Percentiles rank a stretch among this genome's conserved stretches.
These are phyloP conservation scores for Mrakia frigida DNA, from an alignment of 768 basidiomycete genomes.

Conservation along the genomic window DNA sequence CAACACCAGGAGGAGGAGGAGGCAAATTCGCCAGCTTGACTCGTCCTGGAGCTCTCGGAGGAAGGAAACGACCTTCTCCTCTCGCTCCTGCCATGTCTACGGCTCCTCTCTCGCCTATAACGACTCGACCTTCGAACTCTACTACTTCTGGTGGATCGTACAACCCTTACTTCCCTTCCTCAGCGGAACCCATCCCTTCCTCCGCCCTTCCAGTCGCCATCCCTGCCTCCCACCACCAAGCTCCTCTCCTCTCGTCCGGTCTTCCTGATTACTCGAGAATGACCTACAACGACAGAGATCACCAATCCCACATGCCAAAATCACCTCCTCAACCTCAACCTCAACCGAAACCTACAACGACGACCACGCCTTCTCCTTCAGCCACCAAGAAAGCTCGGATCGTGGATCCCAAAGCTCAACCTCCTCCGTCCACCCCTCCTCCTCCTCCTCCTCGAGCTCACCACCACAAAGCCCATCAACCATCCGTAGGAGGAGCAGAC, in stretches of 20 bases:
- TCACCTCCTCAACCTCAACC: not conserved
- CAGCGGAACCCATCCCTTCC: not conserved
- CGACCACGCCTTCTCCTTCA: not conserved
- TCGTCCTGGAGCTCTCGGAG: constrained; percentile 4
- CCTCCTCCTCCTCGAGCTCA: not conserved
- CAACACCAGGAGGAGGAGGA: not conserved
- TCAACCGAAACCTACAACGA: not conserved
- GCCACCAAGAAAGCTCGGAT: constrained; percentile 28
- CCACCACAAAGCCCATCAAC: constrained; percentile 15
- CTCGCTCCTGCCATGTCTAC: constrained; percentile 28
- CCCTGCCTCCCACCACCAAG: not conserved
- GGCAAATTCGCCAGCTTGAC: not conserved
- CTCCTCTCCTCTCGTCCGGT: constrained; percentile 4
- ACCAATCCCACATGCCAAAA: not conserved
- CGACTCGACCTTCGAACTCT: constrained; percentile 4
- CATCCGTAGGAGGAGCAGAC: constrained; percentile 20
- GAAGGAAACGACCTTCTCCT: constrained; percentile 26
- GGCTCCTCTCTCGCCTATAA: constrained; percentile 29
- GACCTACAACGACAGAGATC: constrained; percentile 22
- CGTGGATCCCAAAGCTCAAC: constrained; percentile 7
- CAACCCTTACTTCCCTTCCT: constrained; percentile 30
- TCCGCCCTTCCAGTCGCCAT: constrained; percentile 20
- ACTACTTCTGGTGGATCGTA: not conserved
- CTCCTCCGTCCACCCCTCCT: not conserved
- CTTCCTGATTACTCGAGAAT: constrained; percentile 31